Evolutionary conservation across 129 eudicot genomes (phyloP).

Genomic region (Pulicaria dysenterica): DNA sequence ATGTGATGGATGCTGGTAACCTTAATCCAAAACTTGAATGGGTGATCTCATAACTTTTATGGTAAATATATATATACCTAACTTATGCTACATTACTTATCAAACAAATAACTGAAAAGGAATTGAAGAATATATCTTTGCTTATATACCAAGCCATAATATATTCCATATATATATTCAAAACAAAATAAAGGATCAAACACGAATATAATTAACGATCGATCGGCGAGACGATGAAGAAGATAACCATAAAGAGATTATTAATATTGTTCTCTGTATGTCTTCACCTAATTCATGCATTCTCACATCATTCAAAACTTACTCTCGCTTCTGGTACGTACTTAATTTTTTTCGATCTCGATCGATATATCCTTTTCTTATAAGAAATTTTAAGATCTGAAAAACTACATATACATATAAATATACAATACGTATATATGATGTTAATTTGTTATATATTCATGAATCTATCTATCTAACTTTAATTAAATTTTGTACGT

Average conservation of each 20-base stretch:
- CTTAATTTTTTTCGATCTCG: neutral
- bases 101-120: neutral
- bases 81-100: neutral
- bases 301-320: neutral
- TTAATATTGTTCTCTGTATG: neutral
- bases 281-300: slow-evolving; percentile 11
- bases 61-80: neutral
- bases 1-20: too few species aligned
- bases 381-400: too few species aligned
- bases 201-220: neutral
- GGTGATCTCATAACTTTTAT: neutral
- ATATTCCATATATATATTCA: neutral
- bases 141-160: slow-evolving; percentile 20
- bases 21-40: too few species aligned
- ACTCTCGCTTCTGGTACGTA: neutral
- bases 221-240: neutral
- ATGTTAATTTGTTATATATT: too few species aligned
- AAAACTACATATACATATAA: too few species aligned
- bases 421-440: neutral
- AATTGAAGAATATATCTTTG: slow-evolving; percentile 24
- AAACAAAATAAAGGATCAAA: neutral
- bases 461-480: too few species aligned
- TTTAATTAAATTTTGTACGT: too few species aligned
- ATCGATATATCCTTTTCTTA: too few species aligned
- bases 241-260: neutral